A percentile compares a stretch with the other conserved stretches of the same genome.
phyloP scores from a whole-genome alignment of 1,139 yeast genomes.

The Kurtzmaniella natalensis region DNA sequence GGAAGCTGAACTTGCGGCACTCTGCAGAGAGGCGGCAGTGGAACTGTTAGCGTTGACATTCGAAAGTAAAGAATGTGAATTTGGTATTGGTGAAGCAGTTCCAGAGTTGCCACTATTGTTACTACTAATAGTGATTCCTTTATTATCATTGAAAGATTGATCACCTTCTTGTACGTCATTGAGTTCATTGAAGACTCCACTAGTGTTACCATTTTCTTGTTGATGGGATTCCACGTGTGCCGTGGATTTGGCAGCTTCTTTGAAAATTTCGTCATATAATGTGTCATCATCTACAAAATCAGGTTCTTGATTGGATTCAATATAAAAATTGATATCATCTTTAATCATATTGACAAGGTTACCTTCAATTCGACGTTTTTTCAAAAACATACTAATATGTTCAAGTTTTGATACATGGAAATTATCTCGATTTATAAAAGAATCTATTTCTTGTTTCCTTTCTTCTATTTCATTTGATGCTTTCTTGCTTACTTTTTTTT shows the following conservation, averaged over 20 bases:
- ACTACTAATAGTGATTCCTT: too few relatives aligned
- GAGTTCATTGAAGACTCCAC: conserved; percentile 6
- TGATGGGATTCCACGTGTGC: conserved; percentile 3
- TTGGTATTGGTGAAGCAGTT: neutral
- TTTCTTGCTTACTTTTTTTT: conserved; percentile 39
- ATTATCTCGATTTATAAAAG: conserved; percentile 29
- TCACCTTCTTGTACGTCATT: too few relatives aligned
- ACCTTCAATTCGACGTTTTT: conserved; percentile 28
- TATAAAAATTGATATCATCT: conserved; percentile 37
- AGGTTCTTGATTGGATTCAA: conserved; percentile 38
- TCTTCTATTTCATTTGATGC: conserved; percentile 34
- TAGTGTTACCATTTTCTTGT: neutral
- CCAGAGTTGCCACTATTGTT: neutral
- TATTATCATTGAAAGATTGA: too few relatives aligned
- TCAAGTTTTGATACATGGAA: conserved; percentile 39
- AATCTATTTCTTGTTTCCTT: conserved; percentile 40
- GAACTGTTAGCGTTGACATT: neutral
- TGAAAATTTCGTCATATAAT: conserved; percentile 41
- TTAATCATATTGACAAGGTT: conserved; percentile 34
- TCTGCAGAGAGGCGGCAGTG: neutral
- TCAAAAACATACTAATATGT: conserved; percentile 28
- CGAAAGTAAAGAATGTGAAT: neutral
- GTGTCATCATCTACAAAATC: conserved; percentile 36
- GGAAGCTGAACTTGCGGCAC: neutral
- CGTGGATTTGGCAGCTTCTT: conserved; percentile 17